Conservation (phyloP, 345 rosid species). For the Brassica juncea region DNA sequence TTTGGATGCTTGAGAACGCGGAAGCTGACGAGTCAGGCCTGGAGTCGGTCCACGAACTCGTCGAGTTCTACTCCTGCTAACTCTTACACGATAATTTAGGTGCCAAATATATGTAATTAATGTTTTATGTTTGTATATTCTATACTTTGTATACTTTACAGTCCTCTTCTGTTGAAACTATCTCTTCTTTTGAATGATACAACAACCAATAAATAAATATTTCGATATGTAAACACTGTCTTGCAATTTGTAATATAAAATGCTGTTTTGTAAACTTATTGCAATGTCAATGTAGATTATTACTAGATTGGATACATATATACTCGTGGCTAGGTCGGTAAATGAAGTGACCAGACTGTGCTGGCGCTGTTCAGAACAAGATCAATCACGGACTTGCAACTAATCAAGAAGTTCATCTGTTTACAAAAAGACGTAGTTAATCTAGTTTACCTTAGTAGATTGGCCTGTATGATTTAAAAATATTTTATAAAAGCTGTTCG, state of each 20-base stretch:
- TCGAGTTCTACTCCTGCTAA: conserved; percentile 80
- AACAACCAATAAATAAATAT: conserved; percentile 13
- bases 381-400: conserved; percentile 9
- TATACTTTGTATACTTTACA: conserved; percentile 35
- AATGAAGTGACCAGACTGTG: not conserved
- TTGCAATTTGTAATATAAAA: not conserved
- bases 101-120: not conserved
- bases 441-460: not conserved
- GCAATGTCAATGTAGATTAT: not conserved
- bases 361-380: not conserved
- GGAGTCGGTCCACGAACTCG: conserved; percentile 78
- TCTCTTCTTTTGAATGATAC: not conserved
- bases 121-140: conserved; percentile 30
- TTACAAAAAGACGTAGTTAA: not conserved
- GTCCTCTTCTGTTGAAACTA: not conserved
- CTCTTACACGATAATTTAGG: conserved; percentile 11
- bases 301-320: not conserved
- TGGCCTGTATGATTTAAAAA: not conserved
- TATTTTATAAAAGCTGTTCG: not conserved
- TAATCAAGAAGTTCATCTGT: not conserved
- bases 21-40: conserved; percentile 69
- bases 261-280: not conserved
- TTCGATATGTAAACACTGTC: not conserved
- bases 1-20: conserved; percentile 90
- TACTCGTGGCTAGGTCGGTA: not conserved